These are phyloP conservation scores for Agaricales sp. DNA, from an alignment of 1,284 basidiomycete species.

Conservation along the genomic window DNA sequence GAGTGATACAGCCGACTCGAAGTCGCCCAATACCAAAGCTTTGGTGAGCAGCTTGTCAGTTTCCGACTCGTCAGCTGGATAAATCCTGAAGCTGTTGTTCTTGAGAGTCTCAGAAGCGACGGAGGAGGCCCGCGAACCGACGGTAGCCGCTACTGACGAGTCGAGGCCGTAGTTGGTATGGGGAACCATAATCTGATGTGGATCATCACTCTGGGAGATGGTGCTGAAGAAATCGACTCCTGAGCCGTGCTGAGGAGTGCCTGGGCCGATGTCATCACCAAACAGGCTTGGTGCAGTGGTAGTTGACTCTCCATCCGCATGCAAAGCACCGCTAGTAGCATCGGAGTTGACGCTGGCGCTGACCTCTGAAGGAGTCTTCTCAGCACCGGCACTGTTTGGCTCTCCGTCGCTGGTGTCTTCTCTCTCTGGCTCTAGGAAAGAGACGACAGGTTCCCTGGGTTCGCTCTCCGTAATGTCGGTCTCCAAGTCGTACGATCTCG, in stretches of 20 bases:
- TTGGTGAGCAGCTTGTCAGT: conserved; percentile 87
- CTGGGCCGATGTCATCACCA: conserved; percentile 65
- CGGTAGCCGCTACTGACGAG: conserved; percentile 85
- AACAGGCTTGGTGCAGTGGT: conserved; percentile 85
- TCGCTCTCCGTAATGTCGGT: conserved; percentile 29
- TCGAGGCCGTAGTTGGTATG: conserved; percentile 73
- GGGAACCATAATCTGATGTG: conserved; percentile 53
- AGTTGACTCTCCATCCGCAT: conserved; percentile 65
- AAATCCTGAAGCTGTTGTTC: conserved; percentile 85
- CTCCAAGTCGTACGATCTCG: conserved; percentile 30
- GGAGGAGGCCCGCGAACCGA: conserved; percentile 81
- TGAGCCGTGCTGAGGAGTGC: conserved; percentile 48
- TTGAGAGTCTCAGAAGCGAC: conserved; percentile 66
- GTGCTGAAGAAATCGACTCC: conserved; percentile 89
- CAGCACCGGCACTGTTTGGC: too few relatives aligned
- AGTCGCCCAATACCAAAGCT: conserved; percentile 91
- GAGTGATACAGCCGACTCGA: conserved; percentile 85
- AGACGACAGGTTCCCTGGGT: conserved; percentile 61
- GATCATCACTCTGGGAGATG: conserved; percentile 51
- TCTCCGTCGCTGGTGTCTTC: conserved; percentile 34
- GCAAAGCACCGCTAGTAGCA: conserved; percentile 41
- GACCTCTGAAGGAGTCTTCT: conserved; percentile 66
- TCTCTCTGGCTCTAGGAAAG: conserved; percentile 63
- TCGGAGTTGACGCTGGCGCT: conserved; percentile 58
- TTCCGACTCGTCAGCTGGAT: conserved; percentile 82